Base-by-base conservation (phyloP, 768 basidiomycete genomes). In the Xerocomellus dryophilus region DNA sequence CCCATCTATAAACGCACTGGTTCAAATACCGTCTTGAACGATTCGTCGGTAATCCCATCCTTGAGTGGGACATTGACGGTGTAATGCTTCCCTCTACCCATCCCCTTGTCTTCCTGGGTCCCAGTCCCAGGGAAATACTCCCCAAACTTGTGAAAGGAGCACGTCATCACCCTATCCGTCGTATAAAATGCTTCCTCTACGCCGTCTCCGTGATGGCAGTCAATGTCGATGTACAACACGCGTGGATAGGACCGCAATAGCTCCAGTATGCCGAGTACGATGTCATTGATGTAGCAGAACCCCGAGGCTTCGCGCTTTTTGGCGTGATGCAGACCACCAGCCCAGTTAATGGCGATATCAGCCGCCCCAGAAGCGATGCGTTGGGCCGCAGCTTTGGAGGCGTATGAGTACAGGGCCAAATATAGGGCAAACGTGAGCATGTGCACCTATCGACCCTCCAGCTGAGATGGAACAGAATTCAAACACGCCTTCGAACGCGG, bases 151-250 rank as follows among this genome's bases (percentile, higher is more conserved):
- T 98, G 97, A 68, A 99, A 96, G 44, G 89, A 92, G 64, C 86
- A 90, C 3, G 96, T 98, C 90, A 98, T 94, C 62, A 98, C 97
- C 47, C 97, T 80, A 69, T 98, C 92, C 4, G 93, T 96, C 34
- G 91, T 95, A 69, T 97, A 98, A 76, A 98, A 98, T 3, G 96
- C 97, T 67, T 98, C 97, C 64, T 99, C 97, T 32, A 98, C 97
- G 14, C 96, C 96, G 67, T 98, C 97, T 17, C 97, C 96, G 69
- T 99, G 97, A 68, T 98, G 97, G 47, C 93, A 93, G 71, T 98
- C 97, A 54, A 98, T 94, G 73, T 99, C 96, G 71, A 99, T 88
- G 68, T 99, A 98, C 29, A 99, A 75, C 15, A 99, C 96, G 49
- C 97, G 86, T 3, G 90, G 79, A 65, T 84, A 84, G 51, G 77